Conservation (phyloP, 225 moss, liverwort and hornwort genomes). For the Physcomitrellopsis africana region DNA sequence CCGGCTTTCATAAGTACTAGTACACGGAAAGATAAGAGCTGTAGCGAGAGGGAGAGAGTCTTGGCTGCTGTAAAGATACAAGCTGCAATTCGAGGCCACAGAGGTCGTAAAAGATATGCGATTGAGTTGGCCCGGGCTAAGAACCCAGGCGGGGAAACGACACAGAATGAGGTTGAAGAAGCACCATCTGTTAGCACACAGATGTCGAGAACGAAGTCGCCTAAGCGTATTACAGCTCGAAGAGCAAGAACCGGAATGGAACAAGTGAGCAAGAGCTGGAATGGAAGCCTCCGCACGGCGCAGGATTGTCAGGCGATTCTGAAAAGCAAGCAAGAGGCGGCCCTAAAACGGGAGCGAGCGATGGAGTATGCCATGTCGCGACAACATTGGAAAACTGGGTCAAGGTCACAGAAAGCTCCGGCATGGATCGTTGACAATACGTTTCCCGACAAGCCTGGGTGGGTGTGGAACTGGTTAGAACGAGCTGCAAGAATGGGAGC, state of each 20-base stretch:
- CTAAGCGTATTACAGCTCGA: slow-evolving; percentile 22
- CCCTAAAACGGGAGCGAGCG: slow-evolving; percentile 53
- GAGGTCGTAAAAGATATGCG: slow-evolving; percentile 31
- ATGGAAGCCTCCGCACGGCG: slow-evolving; percentile 52
- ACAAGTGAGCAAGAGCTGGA: slow-evolving; percentile 52
- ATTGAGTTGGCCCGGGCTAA: slow-evolving; percentile 23
- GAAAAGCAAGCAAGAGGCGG: slow-evolving; percentile 51
- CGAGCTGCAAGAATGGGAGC: slow-evolving; percentile 55
- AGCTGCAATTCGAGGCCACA: slow-evolving; percentile 43
- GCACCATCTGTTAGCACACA: slow-evolving; percentile 45
- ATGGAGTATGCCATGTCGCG: slow-evolving; percentile 53
- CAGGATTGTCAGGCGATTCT: slow-evolving; percentile 55
- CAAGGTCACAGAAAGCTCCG: slow-evolving; percentile 42
- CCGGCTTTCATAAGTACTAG: not conserved
- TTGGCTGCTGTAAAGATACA: slow-evolving; percentile 49
- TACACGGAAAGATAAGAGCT: slow-evolving; percentile 4
- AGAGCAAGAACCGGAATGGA: slow-evolving; percentile 31
- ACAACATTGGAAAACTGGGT: slow-evolving; percentile 48
- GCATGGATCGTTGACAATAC: slow-evolving; percentile 34
- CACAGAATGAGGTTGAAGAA: slow-evolving; percentile 32
- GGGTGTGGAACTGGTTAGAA: slow-evolving; percentile 61
- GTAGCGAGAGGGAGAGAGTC: slow-evolving; percentile 32
- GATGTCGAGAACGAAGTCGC: slow-evolving; percentile 46
- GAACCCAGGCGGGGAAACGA: slow-evolving; percentile 33
- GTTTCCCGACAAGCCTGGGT: slow-evolving; percentile 54